These are phyloP conservation scores for Phialophora verrucosa DNA, from an alignment of 2,329 filamentous ascomycete species.

Conservation along the genomic window DNA sequence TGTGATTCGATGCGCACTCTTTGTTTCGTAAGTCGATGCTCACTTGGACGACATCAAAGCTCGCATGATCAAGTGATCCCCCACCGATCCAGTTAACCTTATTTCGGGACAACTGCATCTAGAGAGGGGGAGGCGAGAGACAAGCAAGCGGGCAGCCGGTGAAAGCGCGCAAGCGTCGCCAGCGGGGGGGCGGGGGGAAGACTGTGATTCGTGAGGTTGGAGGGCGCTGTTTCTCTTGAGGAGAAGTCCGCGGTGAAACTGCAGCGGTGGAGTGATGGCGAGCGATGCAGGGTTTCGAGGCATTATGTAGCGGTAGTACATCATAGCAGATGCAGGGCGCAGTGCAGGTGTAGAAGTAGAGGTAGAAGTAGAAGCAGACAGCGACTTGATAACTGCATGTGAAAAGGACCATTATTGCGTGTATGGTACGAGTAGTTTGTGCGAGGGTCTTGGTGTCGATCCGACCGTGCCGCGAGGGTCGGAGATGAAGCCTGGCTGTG, in stretches of 20 bases:
- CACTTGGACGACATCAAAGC: neutral
- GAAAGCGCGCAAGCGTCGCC: conserved; percentile 2
- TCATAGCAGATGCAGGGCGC: neutral
- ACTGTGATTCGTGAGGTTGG: conserved; percentile 9
- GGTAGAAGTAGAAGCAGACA: neutral
- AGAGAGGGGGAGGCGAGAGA: conserved; percentile 7
- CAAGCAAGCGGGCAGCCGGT: conserved; percentile 1
- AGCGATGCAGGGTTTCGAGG: conserved; percentile 3
- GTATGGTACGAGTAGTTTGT: no score
- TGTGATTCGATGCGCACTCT: neutral
- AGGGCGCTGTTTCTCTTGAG: neutral
- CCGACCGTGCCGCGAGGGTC: neutral
- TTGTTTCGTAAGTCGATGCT: neutral
- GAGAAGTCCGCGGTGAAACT: neutral
- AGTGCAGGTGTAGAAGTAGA: neutral
- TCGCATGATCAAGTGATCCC: conserved; percentile 14
- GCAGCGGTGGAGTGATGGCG: neutral
- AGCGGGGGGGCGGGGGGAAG: neutral
- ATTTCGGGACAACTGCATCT: neutral
- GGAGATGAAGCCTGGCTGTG: neutral
- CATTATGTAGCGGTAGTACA: neutral
- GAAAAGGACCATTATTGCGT: neutral
- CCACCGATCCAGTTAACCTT: neutral
- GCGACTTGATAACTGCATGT: neutral
- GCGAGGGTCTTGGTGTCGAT: neutral